phyloP scores from a whole-genome alignment of 768 basidiomycete genomes.

The Tylopilus felleus region DNA sequence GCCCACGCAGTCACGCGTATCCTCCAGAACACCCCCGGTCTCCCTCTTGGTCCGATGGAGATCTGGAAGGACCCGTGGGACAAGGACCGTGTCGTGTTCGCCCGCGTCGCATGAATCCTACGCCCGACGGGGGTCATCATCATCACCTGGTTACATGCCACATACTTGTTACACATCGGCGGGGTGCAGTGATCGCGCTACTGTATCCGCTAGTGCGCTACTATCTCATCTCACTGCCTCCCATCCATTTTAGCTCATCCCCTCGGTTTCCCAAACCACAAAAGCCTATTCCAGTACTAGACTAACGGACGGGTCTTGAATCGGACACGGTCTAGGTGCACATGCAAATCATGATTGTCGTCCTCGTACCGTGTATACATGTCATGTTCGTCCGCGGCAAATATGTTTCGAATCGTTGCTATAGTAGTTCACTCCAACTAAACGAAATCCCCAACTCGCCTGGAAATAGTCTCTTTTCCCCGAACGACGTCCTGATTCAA shows the following conservation, averaged over 20 bases:
- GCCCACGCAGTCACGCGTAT: conserved; percentile 59
- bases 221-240: conserved; percentile 15
- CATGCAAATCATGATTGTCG: conserved; percentile 15
- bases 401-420: conserved; percentile 21
- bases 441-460: not conserved
- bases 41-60: conserved; percentile 43
- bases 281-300: conserved; percentile 5
- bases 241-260: conserved; percentile 2
- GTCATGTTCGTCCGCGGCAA: not conserved
- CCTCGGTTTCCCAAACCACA: conserved; percentile 3
- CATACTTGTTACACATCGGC: not conserved
- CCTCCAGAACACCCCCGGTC: conserved; percentile 44
- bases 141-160: conserved; percentile 15
- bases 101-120: conserved; percentile 34
- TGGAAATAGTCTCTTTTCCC: not conserved
- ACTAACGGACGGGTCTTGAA: not conserved
- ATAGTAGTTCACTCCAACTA: conserved; percentile 7
- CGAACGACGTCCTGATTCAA: not conserved
- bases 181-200: conserved; percentile 1
- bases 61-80: conserved; percentile 84
- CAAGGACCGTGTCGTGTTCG: conserved; percentile 68
- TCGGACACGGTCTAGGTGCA: not conserved
- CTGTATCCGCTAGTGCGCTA: conserved; percentile 1
- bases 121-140: not conserved
- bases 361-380: not conserved